phyloP scores from a whole-genome alignment of 768 basidiomycete genomes.

The Amanita pallidorosea region DNA sequence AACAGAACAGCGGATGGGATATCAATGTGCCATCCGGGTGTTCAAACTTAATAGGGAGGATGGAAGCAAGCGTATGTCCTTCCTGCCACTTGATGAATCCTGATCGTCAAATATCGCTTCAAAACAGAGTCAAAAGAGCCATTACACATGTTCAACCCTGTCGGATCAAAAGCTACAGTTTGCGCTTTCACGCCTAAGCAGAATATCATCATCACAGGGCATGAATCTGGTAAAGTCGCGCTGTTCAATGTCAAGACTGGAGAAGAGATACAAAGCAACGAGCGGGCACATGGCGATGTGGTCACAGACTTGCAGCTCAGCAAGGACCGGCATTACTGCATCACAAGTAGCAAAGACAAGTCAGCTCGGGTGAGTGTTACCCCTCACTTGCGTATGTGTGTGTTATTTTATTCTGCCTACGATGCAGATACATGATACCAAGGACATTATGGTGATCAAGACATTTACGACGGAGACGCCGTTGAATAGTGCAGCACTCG shows the following conservation, averaged over 20 bases:
- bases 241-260: constrained; percentile 84
- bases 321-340: constrained; percentile 86
- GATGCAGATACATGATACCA: constrained; percentile 74
- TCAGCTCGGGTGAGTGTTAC: constrained; percentile 67
- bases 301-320: constrained; percentile 92
- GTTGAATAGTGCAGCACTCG: constrained; percentile 84
- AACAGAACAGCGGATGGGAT: constrained; percentile 95
- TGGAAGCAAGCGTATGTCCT: constrained; percentile 60
- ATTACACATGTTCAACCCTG: constrained; percentile 67
- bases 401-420: background rate
- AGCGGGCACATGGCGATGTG: constrained; percentile 76
- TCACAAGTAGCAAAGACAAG: constrained; percentile 97
- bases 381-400: background rate
- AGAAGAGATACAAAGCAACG: constrained; percentile 74
- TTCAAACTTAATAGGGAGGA: constrained; percentile 84
- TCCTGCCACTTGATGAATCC: background rate
- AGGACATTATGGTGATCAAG: constrained; percentile 84
- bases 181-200: constrained; percentile 81
- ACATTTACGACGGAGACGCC: constrained; percentile 91
- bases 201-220: constrained; percentile 80
- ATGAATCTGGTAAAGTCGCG: constrained; percentile 93
- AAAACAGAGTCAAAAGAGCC: constrained; percentile 67
- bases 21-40: constrained; percentile 83
- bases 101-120: background rate
- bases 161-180: constrained; percentile 95